Percentiles rank a stretch among this genome's conserved stretches.
phyloP scores from a whole-genome alignment of 2,329 filamentous ascomycete species.

The Alternaria sp. region DNA sequence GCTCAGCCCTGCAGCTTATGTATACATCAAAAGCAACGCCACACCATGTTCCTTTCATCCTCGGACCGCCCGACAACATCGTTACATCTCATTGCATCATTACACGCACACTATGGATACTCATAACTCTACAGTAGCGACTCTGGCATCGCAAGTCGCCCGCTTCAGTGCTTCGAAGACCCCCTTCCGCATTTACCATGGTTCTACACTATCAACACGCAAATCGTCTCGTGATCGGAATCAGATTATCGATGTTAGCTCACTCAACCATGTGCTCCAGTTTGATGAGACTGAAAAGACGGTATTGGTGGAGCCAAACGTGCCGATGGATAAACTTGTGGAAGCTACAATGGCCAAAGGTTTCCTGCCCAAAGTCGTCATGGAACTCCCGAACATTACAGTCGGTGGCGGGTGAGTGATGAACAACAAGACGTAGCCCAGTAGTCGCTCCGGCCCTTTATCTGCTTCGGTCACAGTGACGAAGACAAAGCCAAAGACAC shows the following conservation, averaged over 20 bases:
- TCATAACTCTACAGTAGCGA: slow-evolving; percentile 32
- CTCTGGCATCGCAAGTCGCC: slow-evolving; percentile 46
- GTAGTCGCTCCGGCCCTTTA: neutral
- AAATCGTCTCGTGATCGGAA: slow-evolving; percentile 50
- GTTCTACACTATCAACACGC: slow-evolving; percentile 62
- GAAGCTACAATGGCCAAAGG: slow-evolving; percentile 62
- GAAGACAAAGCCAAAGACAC: neutral
- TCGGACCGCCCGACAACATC: neutral
- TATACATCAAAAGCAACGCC: slow-evolving; percentile 11
- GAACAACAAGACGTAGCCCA: neutral
- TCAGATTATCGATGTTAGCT: slow-evolving; percentile 57
- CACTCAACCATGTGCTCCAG: slow-evolving; percentile 55
- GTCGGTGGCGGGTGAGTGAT: slow-evolving; percentile 62
- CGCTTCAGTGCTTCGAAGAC: slow-evolving; percentile 54
- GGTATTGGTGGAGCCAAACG: slow-evolving; percentile 69
- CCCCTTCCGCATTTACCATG: slow-evolving; percentile 64
- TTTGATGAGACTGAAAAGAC: slow-evolving; percentile 53
- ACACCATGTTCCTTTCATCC: slow-evolving; percentile 10
- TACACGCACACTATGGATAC: slow-evolving; percentile 29
- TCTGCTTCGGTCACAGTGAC: neutral
- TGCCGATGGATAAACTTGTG: slow-evolving; percentile 70
- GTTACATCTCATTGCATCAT: neutral
- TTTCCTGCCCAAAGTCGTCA: slow-evolving; percentile 69
- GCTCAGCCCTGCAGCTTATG: slow-evolving; percentile 33
- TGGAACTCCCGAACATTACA: slow-evolving; percentile 75